Conservation (phyloP, 2,329 filamentous ascomycete species). For the Colletotrichum camelliae region DNA sequence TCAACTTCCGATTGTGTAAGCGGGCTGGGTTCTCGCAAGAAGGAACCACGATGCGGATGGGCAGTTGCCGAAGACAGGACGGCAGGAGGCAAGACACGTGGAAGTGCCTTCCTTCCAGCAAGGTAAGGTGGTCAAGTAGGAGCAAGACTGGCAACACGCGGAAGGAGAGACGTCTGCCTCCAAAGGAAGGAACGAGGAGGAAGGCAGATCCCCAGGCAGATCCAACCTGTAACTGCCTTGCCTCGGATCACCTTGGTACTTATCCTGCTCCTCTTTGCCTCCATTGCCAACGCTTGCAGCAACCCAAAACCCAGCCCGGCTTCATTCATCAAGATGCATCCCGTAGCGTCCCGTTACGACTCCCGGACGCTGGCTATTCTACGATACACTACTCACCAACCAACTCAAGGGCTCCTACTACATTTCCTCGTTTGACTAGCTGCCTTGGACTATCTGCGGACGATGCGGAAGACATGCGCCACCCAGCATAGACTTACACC, state of each 20-base stretch:
- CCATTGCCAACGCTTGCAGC: background rate
- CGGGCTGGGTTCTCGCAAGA: background rate
- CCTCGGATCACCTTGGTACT: background rate
- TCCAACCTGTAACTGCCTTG: background rate
- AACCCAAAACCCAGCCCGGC: background rate
- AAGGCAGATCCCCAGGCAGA: background rate
- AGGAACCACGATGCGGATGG: background rate
- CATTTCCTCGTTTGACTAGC: background rate
- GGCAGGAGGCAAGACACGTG: background rate
- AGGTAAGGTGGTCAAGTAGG: background rate
- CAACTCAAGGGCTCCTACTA: background rate
- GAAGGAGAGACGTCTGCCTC: background rate
- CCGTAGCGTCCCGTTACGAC: background rate
- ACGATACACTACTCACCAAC: background rate
- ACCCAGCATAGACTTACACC: background rate
- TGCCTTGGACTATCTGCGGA: background rate
- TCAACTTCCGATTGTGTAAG: background rate
- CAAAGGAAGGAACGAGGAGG: background rate
- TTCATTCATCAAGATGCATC: background rate
- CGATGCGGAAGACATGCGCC: background rate
- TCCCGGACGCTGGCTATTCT: background rate
- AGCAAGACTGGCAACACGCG: background rate
- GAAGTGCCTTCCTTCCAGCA: background rate
- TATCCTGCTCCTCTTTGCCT: background rate
- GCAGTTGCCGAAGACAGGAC: background rate